phyloP scores from a whole-genome alignment of 768 basidiomycete species.

The Lanmaoa rubissima region DNA sequence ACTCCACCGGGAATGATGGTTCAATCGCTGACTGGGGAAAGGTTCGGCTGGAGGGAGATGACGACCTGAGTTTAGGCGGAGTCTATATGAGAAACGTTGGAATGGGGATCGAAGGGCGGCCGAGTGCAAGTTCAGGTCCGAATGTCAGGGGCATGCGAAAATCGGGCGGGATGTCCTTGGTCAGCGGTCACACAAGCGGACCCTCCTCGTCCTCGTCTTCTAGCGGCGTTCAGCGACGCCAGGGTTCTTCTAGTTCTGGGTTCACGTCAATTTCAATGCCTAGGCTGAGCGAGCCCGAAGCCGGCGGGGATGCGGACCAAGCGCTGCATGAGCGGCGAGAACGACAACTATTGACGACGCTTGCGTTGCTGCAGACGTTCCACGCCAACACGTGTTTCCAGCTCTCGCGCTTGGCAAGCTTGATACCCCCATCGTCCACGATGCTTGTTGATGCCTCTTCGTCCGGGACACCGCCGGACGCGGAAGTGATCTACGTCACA shows the following conservation, averaged over 20 bases:
- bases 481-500: constrained; percentile 44
- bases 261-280: constrained; percentile 16
- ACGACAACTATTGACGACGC: constrained; percentile 44
- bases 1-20: constrained; percentile 47
- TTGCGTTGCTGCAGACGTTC: constrained; percentile 65
- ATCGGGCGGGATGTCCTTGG: constrained; percentile 50
- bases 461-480: constrained; percentile 9
- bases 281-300: constrained; percentile 30
- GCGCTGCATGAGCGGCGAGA: constrained; percentile 29
- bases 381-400: constrained; percentile 64
- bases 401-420: constrained; percentile 41
- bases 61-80: constrained; percentile 46
- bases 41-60: constrained; percentile 64
- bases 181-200: constrained; percentile 34
- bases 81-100: constrained; percentile 57
- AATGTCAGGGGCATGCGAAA: constrained; percentile 41
- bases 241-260: constrained; percentile 32
- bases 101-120: constrained; percentile 71
- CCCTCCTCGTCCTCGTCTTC: constrained; percentile 29
- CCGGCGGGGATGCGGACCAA: constrained; percentile 10
- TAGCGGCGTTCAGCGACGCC: constrained; percentile 27
- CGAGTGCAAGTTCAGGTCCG: constrained; percentile 24
- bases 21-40: constrained; percentile 52
- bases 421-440: constrained; percentile 19
- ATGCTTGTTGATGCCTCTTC: background rate